Base-by-base conservation (phyloP, 768 basidiomycete genomes). In the Tylopilus subfusipes region DNA sequence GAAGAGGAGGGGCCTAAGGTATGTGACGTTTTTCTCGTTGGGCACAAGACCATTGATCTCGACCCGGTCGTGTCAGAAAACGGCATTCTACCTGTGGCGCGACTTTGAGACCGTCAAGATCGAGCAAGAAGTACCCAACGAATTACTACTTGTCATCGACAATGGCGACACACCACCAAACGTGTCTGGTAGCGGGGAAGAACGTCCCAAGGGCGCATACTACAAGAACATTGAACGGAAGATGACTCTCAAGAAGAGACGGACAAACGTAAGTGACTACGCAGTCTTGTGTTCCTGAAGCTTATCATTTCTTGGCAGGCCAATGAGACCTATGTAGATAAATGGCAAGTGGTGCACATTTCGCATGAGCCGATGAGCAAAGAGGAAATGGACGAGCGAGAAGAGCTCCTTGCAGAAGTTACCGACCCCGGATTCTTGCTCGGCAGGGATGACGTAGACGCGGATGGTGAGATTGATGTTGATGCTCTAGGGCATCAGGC, bases 171-270 rank as follows among this genome's bases (percentile, higher is more conserved):
- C 70, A 27, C 60, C 60, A 19, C 56, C 71, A 24, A 67, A 66
- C 29, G 72, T 75, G 34, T 68, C 73, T n/a, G 62, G 74, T 12
- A 65, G 69, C 22, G 68, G 73, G 27, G 71, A 72, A 27, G 64
- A 73, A 46, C 76, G 78, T 61, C 65, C 72, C 25, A 83, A 82
- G 63, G 90, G 87, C n/a, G 91, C 86, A 0, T 93, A 89, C 64
- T 93, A 92, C 73, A 93, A 91, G 72, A 86, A 85, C 65, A 90
- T 93, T 50, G 89, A 91, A 72, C 82, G 90, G 43, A 93, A 92
- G 72, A 92, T 92, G 85, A 76, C 82, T 22, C 75, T 93, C 39
- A 92, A 92, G 72, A 92, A 91, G 75, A 90, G 85, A 69, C 82
- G 91, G 9, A 81, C 81, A 18, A 88, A 89, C 67, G 90, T 91